phyloP scores from a whole-genome alignment of 2,329 filamentous ascomycete species.

The Penicillium hesseltinei region DNA sequence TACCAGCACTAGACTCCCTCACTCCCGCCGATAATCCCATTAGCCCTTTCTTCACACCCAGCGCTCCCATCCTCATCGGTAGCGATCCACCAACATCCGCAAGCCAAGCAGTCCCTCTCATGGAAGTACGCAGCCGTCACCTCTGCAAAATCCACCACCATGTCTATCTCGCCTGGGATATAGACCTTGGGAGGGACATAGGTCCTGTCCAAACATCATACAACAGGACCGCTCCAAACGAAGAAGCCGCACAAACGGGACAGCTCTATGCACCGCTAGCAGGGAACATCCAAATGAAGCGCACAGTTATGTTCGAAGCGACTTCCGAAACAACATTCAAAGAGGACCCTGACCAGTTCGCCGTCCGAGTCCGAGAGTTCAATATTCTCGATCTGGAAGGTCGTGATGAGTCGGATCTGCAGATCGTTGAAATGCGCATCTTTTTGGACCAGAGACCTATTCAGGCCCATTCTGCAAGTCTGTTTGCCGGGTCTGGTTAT shows the following conservation, averaged over 20 bases:
- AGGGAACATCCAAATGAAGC: constrained; percentile 8
- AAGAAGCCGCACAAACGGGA: neutral
- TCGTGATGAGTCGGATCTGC: constrained; percentile 4
- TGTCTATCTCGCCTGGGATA: constrained; percentile 23
- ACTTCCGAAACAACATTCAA: constrained; percentile 20
- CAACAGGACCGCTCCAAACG: neutral
- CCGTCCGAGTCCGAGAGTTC: constrained; percentile 19
- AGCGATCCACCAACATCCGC: constrained; percentile 17
- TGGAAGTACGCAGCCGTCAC: constrained; percentile 19
- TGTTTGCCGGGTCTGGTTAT: neutral
- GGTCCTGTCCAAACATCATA: neutral
- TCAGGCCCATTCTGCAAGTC: constrained; percentile 15
- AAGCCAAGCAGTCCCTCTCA: constrained; percentile 10
- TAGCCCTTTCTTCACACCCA: constrained; percentile 16
- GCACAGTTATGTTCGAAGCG: constrained; percentile 26
- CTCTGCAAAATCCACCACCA: constrained; percentile 17
- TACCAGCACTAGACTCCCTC: constrained; percentile 21
- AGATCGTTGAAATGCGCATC: constrained; percentile 21
- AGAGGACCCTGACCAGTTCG: constrained; percentile 23
- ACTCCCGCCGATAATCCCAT: constrained; percentile 4
- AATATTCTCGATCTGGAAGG: constrained; percentile 21
- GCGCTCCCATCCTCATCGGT: constrained; percentile 17
- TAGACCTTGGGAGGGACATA: constrained; percentile 8
- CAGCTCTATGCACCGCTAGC: constrained; percentile 9
- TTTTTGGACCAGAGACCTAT: constrained; percentile 22